These are phyloP conservation scores for Cylindrodendrum hubeiense DNA, from an alignment of 2,329 filamentous ascomycete genomes.

Conservation along the genomic window DNA sequence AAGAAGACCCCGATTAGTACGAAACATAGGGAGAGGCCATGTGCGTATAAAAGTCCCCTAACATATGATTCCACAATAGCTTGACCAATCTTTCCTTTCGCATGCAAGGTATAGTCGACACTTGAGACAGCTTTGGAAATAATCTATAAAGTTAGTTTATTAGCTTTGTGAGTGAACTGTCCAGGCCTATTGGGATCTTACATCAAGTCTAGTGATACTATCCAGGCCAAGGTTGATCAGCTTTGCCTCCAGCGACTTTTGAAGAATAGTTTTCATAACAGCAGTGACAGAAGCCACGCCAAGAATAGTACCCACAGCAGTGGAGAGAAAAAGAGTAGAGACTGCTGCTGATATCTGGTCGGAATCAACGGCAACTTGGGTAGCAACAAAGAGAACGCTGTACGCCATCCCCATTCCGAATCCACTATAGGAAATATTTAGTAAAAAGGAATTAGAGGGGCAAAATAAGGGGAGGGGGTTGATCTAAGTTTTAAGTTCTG, in stretches of 20 bases:
- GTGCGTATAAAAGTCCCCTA: background rate
- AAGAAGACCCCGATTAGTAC: background rate
- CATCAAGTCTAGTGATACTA: background rate
- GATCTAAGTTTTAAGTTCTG: too few species aligned
- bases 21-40: constrained; percentile 5
- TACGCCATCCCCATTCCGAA: constrained; percentile 5
- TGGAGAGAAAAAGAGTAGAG: constrained; percentile 1
- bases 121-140: constrained; percentile 10
- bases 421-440: background rate
- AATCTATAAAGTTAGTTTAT: background rate
- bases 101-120: background rate
- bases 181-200: background rate
- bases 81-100: background rate
- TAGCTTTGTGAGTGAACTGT: background rate
- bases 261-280: background rate
- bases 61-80: constrained; percentile 9
- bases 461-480: background rate
- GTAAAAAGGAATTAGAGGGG: background rate
- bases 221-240: background rate
- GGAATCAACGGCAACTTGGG: background rate
- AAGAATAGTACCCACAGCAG: background rate
- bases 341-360: background rate
- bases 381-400: constrained; percentile 2
- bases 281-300: constrained; percentile 2
- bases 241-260: background rate